Evolutionary conservation across 202 grass and related monocot species (phyloP).

Genomic region (Schoenoplectus tabernaemontani): DNA sequence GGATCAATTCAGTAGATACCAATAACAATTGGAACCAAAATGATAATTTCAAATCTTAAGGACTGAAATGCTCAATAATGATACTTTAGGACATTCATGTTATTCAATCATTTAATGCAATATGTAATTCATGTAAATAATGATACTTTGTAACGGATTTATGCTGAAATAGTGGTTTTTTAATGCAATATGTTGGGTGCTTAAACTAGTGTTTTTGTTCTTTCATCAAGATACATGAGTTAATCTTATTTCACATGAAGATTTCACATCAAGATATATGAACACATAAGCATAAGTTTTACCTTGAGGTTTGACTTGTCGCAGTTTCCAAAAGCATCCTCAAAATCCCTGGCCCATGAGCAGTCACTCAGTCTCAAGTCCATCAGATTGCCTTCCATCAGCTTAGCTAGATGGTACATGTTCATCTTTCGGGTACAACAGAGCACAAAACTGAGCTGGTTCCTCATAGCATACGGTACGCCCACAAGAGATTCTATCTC

Average conservation of each 20-base stretch:
- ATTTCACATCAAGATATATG: not conserved
- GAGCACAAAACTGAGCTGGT: conserved; percentile 41
- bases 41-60: not conserved
- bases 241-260: not conserved
- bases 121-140: too few relatives aligned
- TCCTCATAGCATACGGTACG: conserved; percentile 49
- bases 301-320: conserved; percentile 52
- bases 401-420: conserved; percentile 41
- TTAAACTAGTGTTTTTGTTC: not conserved
- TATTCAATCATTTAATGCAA: too few relatives aligned
- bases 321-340: conserved; percentile 48
- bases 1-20: not conserved
- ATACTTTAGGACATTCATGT: not conserved
- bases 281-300: not conserved
- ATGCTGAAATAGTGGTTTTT: not conserved
- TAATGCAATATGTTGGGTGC: not conserved
- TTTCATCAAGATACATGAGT: not conserved
- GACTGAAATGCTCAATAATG: not conserved
- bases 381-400: conserved; percentile 37
- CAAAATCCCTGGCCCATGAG: conserved; percentile 65
- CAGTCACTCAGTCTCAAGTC: conserved; percentile 58
- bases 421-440: conserved; percentile 77
- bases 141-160: not conserved
- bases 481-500: conserved; percentile 68
- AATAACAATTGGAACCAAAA: not conserved